A percentile compares a stretch with the other conserved stretches of the same genome.
Conservation (phyloP, 1,139 yeast genomes). For the Arxiozyma slooffiae region DNA sequence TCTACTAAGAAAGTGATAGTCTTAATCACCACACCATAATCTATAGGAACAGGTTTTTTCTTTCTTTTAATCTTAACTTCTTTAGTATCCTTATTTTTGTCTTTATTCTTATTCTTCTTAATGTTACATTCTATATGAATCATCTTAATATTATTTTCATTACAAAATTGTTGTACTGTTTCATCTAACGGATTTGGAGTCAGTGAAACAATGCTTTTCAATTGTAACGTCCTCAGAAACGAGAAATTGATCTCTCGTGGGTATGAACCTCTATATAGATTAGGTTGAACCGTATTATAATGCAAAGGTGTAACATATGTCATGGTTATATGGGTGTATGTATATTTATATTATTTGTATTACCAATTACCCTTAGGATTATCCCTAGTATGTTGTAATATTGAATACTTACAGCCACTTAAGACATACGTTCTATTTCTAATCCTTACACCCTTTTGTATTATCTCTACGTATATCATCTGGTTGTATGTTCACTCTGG, state of each 20-base stretch:
- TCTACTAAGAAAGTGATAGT: slow-evolving; percentile 56
- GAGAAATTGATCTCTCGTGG: slow-evolving; percentile 68
- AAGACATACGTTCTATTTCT: background rate
- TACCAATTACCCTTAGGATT: background rate
- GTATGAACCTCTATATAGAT: slow-evolving; percentile 73
- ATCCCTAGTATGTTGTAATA: no score
- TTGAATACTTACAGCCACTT: background rate
- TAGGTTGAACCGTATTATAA: slow-evolving; percentile 61
- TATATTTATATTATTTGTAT: no score
- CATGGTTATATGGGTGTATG: background rate
- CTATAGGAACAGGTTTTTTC: slow-evolving; percentile 71
- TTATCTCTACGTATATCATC: background rate
- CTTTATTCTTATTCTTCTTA: slow-evolving; percentile 27
- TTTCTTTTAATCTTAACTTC: slow-evolving; percentile 52
- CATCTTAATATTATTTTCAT: slow-evolving; percentile 42
- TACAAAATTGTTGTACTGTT: slow-evolving; percentile 25
- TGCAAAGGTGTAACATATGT: slow-evolving; percentile 65
- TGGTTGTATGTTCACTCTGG: background rate
- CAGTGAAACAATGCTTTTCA: slow-evolving; percentile 67
- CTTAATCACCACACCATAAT: slow-evolving; percentile 48
- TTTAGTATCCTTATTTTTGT: slow-evolving; percentile 16
- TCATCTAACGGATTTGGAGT: slow-evolving; percentile 61
- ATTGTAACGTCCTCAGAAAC: slow-evolving; percentile 57
- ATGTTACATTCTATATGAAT: slow-evolving; percentile 53
- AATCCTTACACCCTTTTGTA: background rate